Evolutionary conservation across 306 rosid genomes (phyloP).

Genomic region (Heteromeles arbutifolia): DNA sequence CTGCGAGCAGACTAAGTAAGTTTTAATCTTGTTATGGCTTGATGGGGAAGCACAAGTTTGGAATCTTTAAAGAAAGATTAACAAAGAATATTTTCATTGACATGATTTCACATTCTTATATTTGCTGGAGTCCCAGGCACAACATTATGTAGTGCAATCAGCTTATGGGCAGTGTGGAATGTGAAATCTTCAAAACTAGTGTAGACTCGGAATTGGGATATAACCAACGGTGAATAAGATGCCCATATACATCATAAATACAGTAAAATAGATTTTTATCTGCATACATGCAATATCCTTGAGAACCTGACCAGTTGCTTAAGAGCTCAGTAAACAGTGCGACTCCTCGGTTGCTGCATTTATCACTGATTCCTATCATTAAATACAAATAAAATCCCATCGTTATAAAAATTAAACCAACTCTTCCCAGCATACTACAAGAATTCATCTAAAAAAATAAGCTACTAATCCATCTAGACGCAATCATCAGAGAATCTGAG

Average conservation of each 20-base stretch:
- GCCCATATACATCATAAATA: not conserved
- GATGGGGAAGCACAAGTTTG: not conserved
- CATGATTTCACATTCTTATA: no score
- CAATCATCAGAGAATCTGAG: not conserved
- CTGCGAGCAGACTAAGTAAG: not conserved
- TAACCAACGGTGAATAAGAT: not conserved
- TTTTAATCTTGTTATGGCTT: not conserved
- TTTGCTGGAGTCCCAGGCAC: not conserved
- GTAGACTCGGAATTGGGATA: not conserved
- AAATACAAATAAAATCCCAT: slow-evolving; percentile 10
- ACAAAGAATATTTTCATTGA: no score
- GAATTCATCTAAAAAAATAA: not conserved
- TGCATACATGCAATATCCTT: slow-evolving; percentile 63
- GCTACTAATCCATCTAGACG: not conserved
- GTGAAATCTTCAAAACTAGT: not conserved
- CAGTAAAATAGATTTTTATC: not conserved
- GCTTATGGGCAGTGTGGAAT: not conserved
- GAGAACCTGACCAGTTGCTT: slow-evolving; percentile 58
- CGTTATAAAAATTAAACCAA: not conserved
- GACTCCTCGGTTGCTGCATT: slow-evolving; percentile 39
- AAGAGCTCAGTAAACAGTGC: slow-evolving; percentile 30
- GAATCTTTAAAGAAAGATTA: not conserved
- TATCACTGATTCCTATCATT: slow-evolving; percentile 48
- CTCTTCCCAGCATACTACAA: not conserved
- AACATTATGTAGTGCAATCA: not conserved